Conservation (phyloP, 345 rosid species). For the Populus tremula region DNA sequence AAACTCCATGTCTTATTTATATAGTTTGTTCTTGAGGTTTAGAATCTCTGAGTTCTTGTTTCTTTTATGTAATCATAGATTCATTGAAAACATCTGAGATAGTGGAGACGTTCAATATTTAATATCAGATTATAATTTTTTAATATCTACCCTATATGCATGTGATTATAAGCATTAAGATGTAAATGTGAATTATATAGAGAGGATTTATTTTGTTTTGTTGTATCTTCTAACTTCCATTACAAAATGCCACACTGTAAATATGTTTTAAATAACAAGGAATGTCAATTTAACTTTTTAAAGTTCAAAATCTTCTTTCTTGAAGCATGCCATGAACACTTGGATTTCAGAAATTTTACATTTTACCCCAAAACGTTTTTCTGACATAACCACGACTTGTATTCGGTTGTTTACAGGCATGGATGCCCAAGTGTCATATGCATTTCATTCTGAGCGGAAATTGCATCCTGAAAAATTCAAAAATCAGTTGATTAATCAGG, state of each 20-base stretch:
- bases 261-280: too few species aligned
- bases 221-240: background rate
- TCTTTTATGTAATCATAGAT: background rate
- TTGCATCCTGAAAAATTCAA: conserved; percentile 64
- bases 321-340: background rate
- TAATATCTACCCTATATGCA: too few species aligned
- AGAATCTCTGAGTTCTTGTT: background rate
- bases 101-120: background rate
- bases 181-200: too few species aligned
- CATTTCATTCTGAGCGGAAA: conserved; percentile 30
- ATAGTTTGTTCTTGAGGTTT: background rate
- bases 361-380: background rate
- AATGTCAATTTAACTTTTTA: background rate
- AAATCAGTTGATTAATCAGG: conserved; percentile 87
- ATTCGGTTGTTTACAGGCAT: conserved; percentile 53
- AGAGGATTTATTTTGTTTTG: background rate
- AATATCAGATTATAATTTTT: background rate
- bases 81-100: background rate
- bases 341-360: background rate
- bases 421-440: conserved; percentile 78
- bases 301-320: background rate
- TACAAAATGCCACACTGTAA: background rate
- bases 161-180: too few species aligned
- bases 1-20: background rate
- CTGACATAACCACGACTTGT: background rate